A percentile compares a stretch with the other conserved stretches of the same genome.
Conservation (phyloP, 2,329 filamentous ascomycete genomes). For the Aspergillus novofumigatus region DNA sequence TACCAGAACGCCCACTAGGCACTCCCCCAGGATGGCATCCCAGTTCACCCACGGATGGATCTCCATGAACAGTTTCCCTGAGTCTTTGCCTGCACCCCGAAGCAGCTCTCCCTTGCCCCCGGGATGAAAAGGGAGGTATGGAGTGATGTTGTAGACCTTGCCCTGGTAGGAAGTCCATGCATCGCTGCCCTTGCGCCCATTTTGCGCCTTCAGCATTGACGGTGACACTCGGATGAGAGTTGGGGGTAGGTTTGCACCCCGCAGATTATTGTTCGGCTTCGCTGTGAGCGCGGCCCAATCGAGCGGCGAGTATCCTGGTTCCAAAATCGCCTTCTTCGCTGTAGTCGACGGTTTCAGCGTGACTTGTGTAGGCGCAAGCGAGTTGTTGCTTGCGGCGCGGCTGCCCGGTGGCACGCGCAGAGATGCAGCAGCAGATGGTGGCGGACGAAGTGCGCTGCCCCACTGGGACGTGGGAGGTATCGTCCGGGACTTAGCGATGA, state of each 20-base stretch:
- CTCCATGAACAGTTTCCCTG: conserved; percentile 58
- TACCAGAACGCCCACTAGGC: conserved; percentile 59
- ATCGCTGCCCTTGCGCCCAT: conserved; percentile 76
- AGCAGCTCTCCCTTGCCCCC: conserved; percentile 65
- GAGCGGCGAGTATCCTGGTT: conserved; percentile 88
- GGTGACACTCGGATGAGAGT: conserved; percentile 72
- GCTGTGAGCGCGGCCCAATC: conserved; percentile 85
- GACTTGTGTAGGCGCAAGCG: conserved; percentile 41
- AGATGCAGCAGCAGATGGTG: conserved; percentile 42
- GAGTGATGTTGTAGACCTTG: conserved; percentile 89
- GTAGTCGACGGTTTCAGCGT: conserved; percentile 45
- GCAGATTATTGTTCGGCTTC: conserved; percentile 61
- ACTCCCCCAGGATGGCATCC: conserved; percentile 62
- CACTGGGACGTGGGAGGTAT: conserved; percentile 28
- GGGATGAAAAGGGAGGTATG: conserved; percentile 86
- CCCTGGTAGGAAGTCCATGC: conserved; percentile 89
- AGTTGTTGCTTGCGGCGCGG: conserved; percentile 39
- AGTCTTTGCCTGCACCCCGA: conserved; percentile 63
- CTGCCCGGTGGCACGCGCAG: conserved; percentile 41
- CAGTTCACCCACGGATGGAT: conserved; percentile 66
- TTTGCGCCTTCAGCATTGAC: conserved; percentile 70
- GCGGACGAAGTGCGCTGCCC: conserved; percentile 33
- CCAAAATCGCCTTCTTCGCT: conserved; percentile 50
- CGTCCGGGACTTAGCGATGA: conserved; percentile 10
- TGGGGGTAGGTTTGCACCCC: conserved; percentile 49